Conservation (phyloP, 2,329 filamentous ascomycete species). For the Aspergillus transmontanensis region DNA sequence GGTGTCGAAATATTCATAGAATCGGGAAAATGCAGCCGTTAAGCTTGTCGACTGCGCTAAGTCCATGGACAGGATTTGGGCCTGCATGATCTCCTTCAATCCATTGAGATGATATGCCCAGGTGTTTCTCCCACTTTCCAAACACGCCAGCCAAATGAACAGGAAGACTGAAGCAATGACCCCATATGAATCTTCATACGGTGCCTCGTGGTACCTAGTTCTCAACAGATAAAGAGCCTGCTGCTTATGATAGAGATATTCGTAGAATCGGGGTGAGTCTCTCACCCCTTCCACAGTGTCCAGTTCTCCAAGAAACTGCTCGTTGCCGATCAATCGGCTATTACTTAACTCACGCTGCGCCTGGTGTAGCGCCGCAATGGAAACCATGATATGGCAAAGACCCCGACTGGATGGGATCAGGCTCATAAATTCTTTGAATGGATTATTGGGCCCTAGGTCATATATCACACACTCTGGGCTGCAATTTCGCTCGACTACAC, state of each 20-base stretch:
- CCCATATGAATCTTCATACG: not conserved
- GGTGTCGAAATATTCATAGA: slow-evolving; percentile 1
- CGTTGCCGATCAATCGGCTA: not conserved
- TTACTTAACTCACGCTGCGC: slow-evolving; percentile 8
- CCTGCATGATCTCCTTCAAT: slow-evolving; percentile 10
- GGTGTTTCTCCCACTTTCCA: slow-evolving; percentile 17
- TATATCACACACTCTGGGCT: slow-evolving; percentile 16
- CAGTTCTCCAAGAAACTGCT: not conserved
- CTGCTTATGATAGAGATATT: not conserved
- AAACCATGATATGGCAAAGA: slow-evolving; percentile 16
- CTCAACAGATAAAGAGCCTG: not conserved
- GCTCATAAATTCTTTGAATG: slow-evolving; percentile 18
- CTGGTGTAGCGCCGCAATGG: slow-evolving; percentile 16
- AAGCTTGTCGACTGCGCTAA: not conserved
- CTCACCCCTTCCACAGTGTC: not conserved
- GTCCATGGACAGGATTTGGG: not conserved
- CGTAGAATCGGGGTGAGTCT: not conserved
- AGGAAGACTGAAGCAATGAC: slow-evolving; percentile 15
- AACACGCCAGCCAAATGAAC: slow-evolving; percentile 14
- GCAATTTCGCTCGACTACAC: slow-evolving; percentile 17
- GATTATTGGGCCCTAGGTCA: slow-evolving; percentile 8
- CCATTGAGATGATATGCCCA: slow-evolving; percentile 18
- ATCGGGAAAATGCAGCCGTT: not conserved
- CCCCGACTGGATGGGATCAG: slow-evolving; percentile 15
- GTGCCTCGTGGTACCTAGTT: not conserved